Conservation (phyloP, 2,329 filamentous ascomycete genomes). For the Aspergillus nomiae region DNA sequence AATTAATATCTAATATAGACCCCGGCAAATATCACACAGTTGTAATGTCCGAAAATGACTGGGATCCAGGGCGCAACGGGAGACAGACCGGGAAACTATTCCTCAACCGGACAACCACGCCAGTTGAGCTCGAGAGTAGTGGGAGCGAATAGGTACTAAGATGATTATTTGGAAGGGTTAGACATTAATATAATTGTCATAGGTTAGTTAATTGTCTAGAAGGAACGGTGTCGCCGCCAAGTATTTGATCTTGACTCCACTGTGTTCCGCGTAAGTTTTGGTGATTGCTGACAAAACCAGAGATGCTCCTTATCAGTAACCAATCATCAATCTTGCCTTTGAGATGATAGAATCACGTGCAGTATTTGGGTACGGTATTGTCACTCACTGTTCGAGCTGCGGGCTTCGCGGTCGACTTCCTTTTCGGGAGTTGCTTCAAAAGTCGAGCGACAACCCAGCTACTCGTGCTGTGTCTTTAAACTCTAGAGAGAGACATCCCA, state of each 20-base stretch:
- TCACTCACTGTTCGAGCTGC: not conserved
- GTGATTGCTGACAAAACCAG: not conserved
- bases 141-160: not conserved
- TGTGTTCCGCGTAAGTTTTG: not conserved
- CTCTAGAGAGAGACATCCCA: not conserved
- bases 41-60: not conserved
- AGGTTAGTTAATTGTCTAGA: not conserved
- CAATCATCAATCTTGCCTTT: slow-evolving; percentile 12
- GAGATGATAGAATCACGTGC: not conserved
- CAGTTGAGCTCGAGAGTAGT: not conserved
- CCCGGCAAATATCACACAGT: not conserved
- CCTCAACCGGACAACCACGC: not conserved
- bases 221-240: not conserved
- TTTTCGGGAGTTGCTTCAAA: not conserved
- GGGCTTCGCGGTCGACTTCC: not conserved
- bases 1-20: not conserved
- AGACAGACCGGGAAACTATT: not conserved
- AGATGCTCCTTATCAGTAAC: slow-evolving; percentile 17
- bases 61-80: not conserved
- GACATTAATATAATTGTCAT: slow-evolving; percentile 1
- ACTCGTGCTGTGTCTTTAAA: not conserved
- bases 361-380: not conserved
- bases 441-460: not conserved
- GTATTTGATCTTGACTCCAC: not conserved
- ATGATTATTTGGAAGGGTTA: slow-evolving; percentile 11